A percentile compares a stretch with the other conserved stretches of the same genome.
Evolutionary conservation across 2,329 filamentous ascomycete genomes (phyloP).

Genomic region (Fusarium haematococcum): DNA sequence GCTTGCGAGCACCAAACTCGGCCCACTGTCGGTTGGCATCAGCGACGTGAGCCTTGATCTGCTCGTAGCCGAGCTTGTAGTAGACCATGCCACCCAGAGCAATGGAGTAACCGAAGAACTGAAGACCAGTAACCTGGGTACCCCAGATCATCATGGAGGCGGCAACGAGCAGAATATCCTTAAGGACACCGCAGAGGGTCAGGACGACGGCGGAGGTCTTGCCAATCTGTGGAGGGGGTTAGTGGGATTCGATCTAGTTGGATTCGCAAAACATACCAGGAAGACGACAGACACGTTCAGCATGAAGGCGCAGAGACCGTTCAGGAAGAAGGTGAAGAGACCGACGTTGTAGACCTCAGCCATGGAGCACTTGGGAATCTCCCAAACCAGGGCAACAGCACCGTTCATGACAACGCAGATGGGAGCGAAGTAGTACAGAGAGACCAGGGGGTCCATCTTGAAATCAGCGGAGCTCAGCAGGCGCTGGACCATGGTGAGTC

Average conservation of each 20-base stretch:
- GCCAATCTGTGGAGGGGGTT: slow-evolving; percentile 74
- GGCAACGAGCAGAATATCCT: slow-evolving; percentile 85
- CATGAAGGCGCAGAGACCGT: slow-evolving; percentile 82
- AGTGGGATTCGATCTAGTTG: slow-evolving; percentile 24
- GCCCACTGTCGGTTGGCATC: slow-evolving; percentile 84
- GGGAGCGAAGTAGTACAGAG: slow-evolving; percentile 90
- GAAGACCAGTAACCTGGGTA: slow-evolving; percentile 78
- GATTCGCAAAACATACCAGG: slow-evolving; percentile 68
- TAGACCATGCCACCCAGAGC: slow-evolving; percentile 81
- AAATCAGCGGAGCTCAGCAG: slow-evolving; percentile 85
- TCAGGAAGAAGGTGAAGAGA: slow-evolving; percentile 77
- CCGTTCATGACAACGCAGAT: slow-evolving; percentile 87
- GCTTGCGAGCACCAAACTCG: slow-evolving; percentile 83
- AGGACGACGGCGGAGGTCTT: slow-evolving; percentile 89
- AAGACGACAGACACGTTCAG: slow-evolving; percentile 90
- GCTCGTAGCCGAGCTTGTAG: slow-evolving; percentile 88
- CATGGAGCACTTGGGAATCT: slow-evolving; percentile 77
- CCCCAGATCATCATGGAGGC: slow-evolving; percentile 87
- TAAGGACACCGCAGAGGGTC: slow-evolving; percentile 87
- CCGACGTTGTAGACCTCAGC: slow-evolving; percentile 80
- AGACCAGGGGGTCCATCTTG: slow-evolving; percentile 93
- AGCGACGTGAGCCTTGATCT: slow-evolving; percentile 81
- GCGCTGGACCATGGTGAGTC: slow-evolving; percentile 86
- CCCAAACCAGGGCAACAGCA: slow-evolving; percentile 77
- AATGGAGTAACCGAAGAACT: slow-evolving; percentile 87